Evolutionary conservation across 306 rosid species (phyloP).

Genomic region (Senna tora): DNA sequence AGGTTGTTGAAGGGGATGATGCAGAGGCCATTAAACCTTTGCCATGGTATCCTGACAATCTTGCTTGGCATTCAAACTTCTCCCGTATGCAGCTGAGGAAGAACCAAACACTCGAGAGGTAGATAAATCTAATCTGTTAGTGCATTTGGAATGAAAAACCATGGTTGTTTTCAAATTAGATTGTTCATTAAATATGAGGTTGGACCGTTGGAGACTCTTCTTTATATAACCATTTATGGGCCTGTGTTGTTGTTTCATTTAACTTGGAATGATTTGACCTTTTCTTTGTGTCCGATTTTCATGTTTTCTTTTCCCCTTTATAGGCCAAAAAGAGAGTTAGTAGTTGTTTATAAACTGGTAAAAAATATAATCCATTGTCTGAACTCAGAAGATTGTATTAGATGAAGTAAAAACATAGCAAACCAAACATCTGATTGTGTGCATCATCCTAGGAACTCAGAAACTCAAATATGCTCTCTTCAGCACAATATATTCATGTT

Average conservation of each 20-base stretch:
- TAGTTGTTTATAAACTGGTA: neutral
- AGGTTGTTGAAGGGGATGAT: slow-evolving; percentile 71
- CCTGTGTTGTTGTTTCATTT: neutral
- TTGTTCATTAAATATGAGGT: neutral
- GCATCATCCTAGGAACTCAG: neutral
- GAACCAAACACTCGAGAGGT: slow-evolving; percentile 88
- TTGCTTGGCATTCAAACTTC: slow-evolving; percentile 94
- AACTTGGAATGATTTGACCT: neutral
- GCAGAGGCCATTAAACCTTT: slow-evolving; percentile 72
- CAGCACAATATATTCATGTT: neutral
- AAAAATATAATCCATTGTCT: neutral
- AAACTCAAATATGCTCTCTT: neutral
- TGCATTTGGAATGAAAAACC: neutral
- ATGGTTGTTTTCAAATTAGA: neutral
- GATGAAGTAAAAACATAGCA: neutral
- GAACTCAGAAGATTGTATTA: neutral
- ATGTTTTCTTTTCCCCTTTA: neutral
- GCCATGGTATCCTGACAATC: slow-evolving; percentile 88
- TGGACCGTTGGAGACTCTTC: neutral
- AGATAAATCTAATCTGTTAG: slow-evolving; percentile 31
- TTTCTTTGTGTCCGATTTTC: too few relatives aligned
- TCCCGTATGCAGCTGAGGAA: slow-evolving; percentile 97
- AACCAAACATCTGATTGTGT: too few relatives aligned
- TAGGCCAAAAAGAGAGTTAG: neutral
- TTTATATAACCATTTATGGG: neutral